These are phyloP conservation scores for Acer campestre DNA, from an alignment of 345 rosid genomes.

Conservation along the genomic window DNA sequence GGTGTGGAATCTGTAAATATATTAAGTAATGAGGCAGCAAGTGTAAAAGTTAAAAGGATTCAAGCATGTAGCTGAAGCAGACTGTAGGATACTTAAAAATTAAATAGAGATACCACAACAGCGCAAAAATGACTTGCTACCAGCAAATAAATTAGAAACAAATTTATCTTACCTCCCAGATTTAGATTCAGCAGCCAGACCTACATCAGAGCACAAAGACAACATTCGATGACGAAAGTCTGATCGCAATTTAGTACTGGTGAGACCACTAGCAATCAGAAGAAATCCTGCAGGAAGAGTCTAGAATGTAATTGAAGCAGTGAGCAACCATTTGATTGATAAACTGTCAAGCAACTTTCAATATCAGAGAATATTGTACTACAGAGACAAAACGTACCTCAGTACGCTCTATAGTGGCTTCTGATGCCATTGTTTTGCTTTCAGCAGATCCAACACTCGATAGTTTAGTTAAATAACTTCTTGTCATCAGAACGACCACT, in stretches of 20 bases:
- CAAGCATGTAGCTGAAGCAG: neutral
- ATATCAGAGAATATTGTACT: slow-evolving; percentile 1
- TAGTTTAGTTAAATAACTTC: slow-evolving; percentile 83
- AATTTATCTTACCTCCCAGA: slow-evolving; percentile 75
- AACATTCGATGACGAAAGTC: slow-evolving; percentile 94
- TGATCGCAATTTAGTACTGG: slow-evolving; percentile 68
- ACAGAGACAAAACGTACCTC: slow-evolving; percentile 56
- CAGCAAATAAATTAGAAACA: slow-evolving; percentile 17
- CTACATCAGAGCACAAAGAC: slow-evolving; percentile 97
- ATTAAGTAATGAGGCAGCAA: slow-evolving; percentile 11
- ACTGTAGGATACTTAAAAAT: slow-evolving; percentile 11
- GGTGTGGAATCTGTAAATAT: slow-evolving; percentile 20
- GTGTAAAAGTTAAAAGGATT: slow-evolving; percentile 1
- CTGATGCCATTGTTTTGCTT: slow-evolving; percentile 84
- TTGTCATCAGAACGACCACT: slow-evolving; percentile 93
- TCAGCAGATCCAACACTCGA: slow-evolving; percentile 85
- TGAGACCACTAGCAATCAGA: slow-evolving; percentile 83
- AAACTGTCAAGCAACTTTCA: slow-evolving; percentile 21
- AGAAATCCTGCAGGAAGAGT: slow-evolving; percentile 99
- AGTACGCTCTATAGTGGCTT: slow-evolving; percentile 87
- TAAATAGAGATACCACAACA: slow-evolving; percentile 4
- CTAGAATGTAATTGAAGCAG: slow-evolving; percentile 65
- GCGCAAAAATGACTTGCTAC: neutral
- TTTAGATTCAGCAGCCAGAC: slow-evolving; percentile 95
- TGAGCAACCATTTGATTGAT: slow-evolving; percentile 47